phyloP scores from a whole-genome alignment of 2,329 filamentous ascomycete species.

The Aspergillus fijiensis region DNA sequence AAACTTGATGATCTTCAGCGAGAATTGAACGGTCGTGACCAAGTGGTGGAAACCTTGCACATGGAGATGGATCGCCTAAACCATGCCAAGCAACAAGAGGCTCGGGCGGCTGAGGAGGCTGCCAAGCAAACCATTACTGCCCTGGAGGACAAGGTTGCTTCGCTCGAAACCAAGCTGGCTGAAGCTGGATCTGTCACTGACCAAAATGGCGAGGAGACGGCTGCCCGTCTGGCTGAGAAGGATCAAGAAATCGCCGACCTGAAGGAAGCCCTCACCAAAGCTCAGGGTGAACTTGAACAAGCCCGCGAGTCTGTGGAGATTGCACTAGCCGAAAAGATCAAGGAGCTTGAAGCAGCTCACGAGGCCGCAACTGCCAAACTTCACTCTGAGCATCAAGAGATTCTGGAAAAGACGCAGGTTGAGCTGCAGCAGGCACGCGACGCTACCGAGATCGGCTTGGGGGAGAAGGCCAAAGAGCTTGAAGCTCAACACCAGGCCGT shows the following conservation, averaged over 20 bases:
- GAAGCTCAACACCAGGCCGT: not conserved
- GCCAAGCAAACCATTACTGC: slow-evolving; percentile 27
- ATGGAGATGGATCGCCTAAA: slow-evolving; percentile 38
- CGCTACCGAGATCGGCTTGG: not conserved
- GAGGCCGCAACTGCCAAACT: slow-evolving; percentile 28
- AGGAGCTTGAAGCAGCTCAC: slow-evolving; percentile 31
- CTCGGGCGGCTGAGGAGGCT: slow-evolving; percentile 35
- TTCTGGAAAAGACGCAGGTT: slow-evolving; percentile 5
- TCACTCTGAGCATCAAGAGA: not conserved
- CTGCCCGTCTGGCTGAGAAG: slow-evolving; percentile 35
- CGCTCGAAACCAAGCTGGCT: slow-evolving; percentile 37
- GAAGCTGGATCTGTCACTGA: slow-evolving; percentile 31
- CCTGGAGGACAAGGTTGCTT: slow-evolving; percentile 37
- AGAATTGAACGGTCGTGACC: slow-evolving; percentile 38
- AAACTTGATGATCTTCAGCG: slow-evolving; percentile 32
- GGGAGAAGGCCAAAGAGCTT: slow-evolving; percentile 3
- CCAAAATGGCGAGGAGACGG: slow-evolving; percentile 25
- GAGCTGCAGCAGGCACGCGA: not conserved
- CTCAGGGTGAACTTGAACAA: slow-evolving; percentile 36
- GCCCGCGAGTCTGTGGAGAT: slow-evolving; percentile 17
- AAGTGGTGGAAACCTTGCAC: slow-evolving; percentile 41
- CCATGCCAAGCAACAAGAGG: slow-evolving; percentile 37
- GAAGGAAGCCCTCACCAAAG: slow-evolving; percentile 32
- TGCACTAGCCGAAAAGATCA: slow-evolving; percentile 26
- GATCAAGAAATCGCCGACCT: slow-evolving; percentile 37